phyloP scores from a whole-genome alignment of 306 rosid genomes.

The Rubus idaeus region DNA sequence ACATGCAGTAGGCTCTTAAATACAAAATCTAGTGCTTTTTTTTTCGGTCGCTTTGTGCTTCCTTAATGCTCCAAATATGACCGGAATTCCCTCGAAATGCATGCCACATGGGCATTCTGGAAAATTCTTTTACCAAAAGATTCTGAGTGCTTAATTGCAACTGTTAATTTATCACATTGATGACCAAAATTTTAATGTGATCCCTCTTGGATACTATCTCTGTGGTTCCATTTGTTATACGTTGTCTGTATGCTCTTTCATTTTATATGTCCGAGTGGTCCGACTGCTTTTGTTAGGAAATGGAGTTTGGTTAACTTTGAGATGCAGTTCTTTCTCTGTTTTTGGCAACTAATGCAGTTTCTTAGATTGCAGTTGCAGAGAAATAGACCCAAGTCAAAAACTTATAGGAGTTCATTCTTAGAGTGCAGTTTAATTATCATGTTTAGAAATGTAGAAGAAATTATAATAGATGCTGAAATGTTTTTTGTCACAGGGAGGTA shows the following conservation, averaged over 20 bases:
- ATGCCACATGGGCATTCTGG: background rate
- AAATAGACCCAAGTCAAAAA: too few relatives aligned
- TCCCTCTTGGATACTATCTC: background rate
- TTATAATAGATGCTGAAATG: constrained; percentile 1
- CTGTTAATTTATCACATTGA: background rate
- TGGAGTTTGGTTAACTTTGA: background rate
- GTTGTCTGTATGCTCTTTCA: background rate
- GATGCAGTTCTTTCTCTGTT: background rate
- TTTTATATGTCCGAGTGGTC: too few relatives aligned
- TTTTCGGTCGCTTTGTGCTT: background rate
- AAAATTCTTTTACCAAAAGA: background rate
- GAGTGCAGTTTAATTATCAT: background rate
- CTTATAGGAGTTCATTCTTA: background rate
- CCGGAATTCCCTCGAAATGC: background rate
- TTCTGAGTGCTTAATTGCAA: background rate
- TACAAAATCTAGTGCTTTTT: too few relatives aligned
- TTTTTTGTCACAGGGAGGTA: constrained; percentile 65
- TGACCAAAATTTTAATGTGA: background rate
- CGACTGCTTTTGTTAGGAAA: background rate
- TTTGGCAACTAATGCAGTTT: background rate
- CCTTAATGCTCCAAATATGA: background rate
- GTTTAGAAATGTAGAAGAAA: background rate
- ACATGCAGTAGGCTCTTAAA: background rate
- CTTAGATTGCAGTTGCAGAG: background rate
- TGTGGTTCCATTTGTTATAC: background rate